Evolutionary conservation across 2,329 filamentous ascomycete species (phyloP).

Genomic region (Phaeosphaeriaceae sp.): DNA sequence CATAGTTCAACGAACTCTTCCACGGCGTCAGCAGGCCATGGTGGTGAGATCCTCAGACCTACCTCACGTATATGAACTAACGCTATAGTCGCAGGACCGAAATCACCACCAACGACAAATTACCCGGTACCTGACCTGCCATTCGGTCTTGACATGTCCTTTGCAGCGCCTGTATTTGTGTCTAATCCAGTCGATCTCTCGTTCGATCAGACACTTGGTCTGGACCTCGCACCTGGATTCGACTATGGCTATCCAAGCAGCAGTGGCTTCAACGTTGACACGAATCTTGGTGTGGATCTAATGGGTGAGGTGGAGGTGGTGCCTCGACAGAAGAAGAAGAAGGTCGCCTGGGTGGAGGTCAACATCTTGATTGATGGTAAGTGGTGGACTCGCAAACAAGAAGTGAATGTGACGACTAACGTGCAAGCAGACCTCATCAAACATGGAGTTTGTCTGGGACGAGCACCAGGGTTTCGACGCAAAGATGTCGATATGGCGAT

Average conservation of each 20-base stretch:
- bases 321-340: slow-evolving; percentile 39
- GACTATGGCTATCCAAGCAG: slow-evolving; percentile 23
- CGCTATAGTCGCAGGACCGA: background rate
- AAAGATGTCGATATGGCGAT: slow-evolving; percentile 54
- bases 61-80: background rate
- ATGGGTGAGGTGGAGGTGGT: slow-evolving; percentile 20
- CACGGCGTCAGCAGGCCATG: background rate
- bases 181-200: slow-evolving; percentile 26
- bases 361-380: slow-evolving; percentile 54
- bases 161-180: slow-evolving; percentile 14
- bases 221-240: slow-evolving; percentile 43
- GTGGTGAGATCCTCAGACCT: background rate
- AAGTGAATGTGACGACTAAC: background rate
- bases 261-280: slow-evolving; percentile 14
- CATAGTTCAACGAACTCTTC: slow-evolving; percentile 3
- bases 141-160: slow-evolving; percentile 34
- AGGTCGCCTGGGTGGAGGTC: slow-evolving; percentile 53
- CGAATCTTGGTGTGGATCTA: slow-evolving; percentile 26
- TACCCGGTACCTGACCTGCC: slow-evolving; percentile 17
- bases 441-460: slow-evolving; percentile 53
- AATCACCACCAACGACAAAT: slow-evolving; percentile 1
- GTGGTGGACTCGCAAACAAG: slow-evolving; percentile 18
- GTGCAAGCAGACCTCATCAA: slow-evolving; percentile 42
- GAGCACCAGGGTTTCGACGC: slow-evolving; percentile 53
- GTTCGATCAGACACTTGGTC: slow-evolving; percentile 41